Evolutionary conservation across 345 rosid species (phyloP).

Genomic region (Hypericum androsaemum): DNA sequence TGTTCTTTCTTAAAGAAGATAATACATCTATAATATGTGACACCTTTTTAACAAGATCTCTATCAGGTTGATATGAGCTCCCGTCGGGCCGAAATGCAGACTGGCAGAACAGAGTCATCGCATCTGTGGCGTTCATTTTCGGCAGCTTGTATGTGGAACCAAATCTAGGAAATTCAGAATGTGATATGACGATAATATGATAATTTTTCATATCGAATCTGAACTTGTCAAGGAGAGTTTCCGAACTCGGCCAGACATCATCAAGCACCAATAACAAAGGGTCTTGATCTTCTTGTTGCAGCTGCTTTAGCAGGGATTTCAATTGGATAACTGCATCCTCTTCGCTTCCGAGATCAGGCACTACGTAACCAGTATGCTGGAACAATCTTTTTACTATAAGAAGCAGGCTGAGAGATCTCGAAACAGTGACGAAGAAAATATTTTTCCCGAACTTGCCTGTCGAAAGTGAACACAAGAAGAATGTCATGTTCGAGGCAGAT

Average conservation of each 20-base stretch:
- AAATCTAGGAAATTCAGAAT: slow-evolving; percentile 10
- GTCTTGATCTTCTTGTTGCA: neutral
- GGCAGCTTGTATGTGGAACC: slow-evolving; percentile 9
- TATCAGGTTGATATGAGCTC: slow-evolving; percentile 6
- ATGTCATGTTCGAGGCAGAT: too few relatives aligned
- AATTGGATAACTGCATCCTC: neutral
- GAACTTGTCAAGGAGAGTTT: slow-evolving; percentile 11
- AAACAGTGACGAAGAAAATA: too few relatives aligned
- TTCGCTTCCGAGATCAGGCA: neutral
- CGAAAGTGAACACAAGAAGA: too few relatives aligned
- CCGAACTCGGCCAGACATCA: too few relatives aligned
- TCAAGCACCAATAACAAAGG: slow-evolving; percentile 1
- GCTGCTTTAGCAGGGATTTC: neutral
- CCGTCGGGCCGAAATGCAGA: slow-evolving; percentile 7
- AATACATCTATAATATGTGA: neutral
- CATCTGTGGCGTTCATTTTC: slow-evolving; percentile 7
- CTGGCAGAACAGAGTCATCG: slow-evolving; percentile 13
- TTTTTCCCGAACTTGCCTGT: too few relatives aligned
- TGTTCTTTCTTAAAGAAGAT: neutral
- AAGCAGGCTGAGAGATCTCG: too few relatives aligned
- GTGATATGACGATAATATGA: slow-evolving; percentile 21
- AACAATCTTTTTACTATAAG: too few relatives aligned
- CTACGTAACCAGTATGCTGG: neutral
- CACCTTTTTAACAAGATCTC: slow-evolving; percentile 2
- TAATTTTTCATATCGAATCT: slow-evolving; percentile 6